Conservation (phyloP, 352 stramenopile species). For the Phytopythium vexans region DNA sequence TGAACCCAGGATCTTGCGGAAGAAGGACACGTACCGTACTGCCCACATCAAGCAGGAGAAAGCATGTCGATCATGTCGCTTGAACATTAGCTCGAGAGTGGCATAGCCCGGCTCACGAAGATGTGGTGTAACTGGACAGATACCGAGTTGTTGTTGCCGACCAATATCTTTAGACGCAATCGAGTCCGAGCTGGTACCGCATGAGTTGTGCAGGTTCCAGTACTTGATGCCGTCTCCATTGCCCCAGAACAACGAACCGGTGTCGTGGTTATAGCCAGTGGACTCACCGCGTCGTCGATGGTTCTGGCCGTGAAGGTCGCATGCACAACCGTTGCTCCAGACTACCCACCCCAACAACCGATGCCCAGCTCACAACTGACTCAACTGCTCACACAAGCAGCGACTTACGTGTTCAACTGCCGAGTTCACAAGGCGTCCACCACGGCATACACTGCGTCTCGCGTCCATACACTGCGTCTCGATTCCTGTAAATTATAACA, state of each 20-base stretch:
- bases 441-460: too few species aligned
- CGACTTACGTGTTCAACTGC: too few species aligned
- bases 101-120: slow-evolving; percentile 85
- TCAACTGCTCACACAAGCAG: too few species aligned
- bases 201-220: slow-evolving; percentile 96
- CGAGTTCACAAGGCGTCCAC: too few species aligned
- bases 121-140: slow-evolving; percentile 88
- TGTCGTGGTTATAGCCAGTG: slow-evolving; percentile 84
- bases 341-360: slow-evolving; percentile 56
- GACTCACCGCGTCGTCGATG: slow-evolving; percentile 88
- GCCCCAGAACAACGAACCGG: slow-evolving; percentile 91
- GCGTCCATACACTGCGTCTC: too few species aligned
- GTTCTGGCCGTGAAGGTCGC: slow-evolving; percentile 92
- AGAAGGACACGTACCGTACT: too few species aligned
- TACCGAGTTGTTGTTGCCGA: slow-evolving; percentile 89
- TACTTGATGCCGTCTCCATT: slow-evolving; percentile 90
- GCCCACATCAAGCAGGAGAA: too few species aligned
- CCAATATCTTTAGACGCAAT: slow-evolving; percentile 95
- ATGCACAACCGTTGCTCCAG: slow-evolving; percentile 81
- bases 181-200: slow-evolving; percentile 95
- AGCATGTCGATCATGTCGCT: too few species aligned
- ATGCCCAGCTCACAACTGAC: too few species aligned
- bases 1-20: too few species aligned
- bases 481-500: background rate
- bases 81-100: slow-evolving; percentile 71